Evolutionary conservation across 345 rosid species (phyloP).

Genomic region (Reutealis trisperma): DNA sequence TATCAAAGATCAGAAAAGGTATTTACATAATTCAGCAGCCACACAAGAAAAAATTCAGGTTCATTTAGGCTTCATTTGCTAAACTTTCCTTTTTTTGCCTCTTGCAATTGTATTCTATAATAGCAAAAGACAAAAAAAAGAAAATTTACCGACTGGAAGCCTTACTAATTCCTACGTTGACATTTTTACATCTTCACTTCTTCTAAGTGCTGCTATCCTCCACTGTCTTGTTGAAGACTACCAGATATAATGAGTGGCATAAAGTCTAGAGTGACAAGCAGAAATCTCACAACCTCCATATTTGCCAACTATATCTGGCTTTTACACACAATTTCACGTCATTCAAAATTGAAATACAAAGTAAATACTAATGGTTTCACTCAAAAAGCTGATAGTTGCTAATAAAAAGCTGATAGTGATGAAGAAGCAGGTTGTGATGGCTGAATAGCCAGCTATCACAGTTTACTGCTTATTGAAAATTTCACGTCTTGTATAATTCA

Average conservation of each 20-base stretch:
- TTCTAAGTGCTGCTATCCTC: background rate
- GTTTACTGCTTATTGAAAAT: background rate
- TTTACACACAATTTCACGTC: too few relatives aligned
- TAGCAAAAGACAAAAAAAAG: too few relatives aligned
- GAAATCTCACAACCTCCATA: too few relatives aligned
- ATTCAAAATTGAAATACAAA: background rate
- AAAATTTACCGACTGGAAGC: background rate
- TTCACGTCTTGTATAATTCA: too few relatives aligned
- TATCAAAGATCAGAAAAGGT: background rate
- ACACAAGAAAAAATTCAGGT: background rate
- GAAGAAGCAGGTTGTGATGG: too few relatives aligned
- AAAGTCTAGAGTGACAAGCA: too few relatives aligned
- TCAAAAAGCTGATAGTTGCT: background rate
- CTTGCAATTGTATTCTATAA: background rate
- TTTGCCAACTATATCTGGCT: too few relatives aligned
- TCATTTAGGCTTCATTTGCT: background rate
- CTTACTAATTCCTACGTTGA: background rate
- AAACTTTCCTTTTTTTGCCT: background rate
- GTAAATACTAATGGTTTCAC: background rate
- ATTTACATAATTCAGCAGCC: background rate
- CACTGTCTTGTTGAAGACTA: background rate
- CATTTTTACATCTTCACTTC: background rate
- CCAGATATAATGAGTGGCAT: background rate
- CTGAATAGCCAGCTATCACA: too few relatives aligned
- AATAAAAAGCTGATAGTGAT: background rate